A percentile compares a stretch with the other conserved stretches of the same genome.
phyloP scores from a whole-genome alignment of 768 basidiomycete species.

The Phanerodontia chrysosporium region DNA sequence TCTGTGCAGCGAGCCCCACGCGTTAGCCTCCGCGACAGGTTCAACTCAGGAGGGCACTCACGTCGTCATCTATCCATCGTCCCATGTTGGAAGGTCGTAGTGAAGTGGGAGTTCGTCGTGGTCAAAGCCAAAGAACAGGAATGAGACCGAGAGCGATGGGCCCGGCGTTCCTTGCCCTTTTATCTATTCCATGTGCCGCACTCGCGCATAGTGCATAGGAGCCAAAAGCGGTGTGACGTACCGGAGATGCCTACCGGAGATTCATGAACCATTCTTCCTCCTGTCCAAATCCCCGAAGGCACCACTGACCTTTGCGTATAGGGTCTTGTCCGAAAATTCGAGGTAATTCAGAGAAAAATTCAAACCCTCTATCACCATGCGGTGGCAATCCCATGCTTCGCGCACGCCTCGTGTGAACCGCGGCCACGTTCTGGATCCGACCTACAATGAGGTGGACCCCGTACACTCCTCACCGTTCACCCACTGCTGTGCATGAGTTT shows the following conservation, averaged over 20 bases:
- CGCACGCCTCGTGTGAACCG: no score
- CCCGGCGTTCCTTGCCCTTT: not conserved
- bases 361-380: no score
- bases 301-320: not conserved
- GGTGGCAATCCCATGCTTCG: no score
- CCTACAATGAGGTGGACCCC: no score
- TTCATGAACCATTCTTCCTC: not conserved
- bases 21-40: constrained; percentile 16
- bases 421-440: no score
- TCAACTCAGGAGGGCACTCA: constrained; percentile 29
- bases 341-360: not conserved
- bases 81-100: constrained; percentile 23
- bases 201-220: not conserved
- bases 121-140: not conserved
- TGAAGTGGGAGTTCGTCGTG: not conserved
- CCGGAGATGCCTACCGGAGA: not conserved
- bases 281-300: not conserved
- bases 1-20: constrained; percentile 17
- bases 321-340: not conserved
- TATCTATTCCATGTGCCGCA: not conserved
- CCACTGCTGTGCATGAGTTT: no score
- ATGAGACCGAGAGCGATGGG: not conserved
- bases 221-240: not conserved
- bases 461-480: no score
- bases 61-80: constrained; percentile 35